phyloP scores from a whole-genome alignment of 2,329 filamentous ascomycete species.

The Didymosphaeria variabile region DNA sequence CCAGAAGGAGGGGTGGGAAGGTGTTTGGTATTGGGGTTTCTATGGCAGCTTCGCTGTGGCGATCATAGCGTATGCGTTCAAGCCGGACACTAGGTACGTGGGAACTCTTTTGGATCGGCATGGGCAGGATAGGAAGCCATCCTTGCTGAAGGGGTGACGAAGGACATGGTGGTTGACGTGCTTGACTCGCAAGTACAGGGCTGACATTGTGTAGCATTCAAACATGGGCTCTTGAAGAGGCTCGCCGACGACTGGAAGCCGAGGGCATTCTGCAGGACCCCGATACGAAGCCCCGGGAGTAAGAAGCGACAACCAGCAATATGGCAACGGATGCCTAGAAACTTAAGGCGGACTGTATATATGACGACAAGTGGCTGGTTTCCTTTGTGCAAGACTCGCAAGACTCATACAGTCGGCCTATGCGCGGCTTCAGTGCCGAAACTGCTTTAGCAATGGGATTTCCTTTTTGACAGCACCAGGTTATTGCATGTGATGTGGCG shows the following conservation, averaged over 20 bases:
- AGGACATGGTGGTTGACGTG: conserved; percentile 1
- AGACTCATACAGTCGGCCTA: conserved; percentile 24
- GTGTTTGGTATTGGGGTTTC: conserved; percentile 83
- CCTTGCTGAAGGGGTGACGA: background rate
- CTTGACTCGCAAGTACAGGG: background rate
- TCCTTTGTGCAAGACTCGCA: conserved; percentile 21
- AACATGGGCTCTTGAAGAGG: conserved; percentile 98
- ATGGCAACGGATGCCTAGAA: background rate
- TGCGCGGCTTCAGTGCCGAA: conserved; percentile 19
- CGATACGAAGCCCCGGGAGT: conserved; percentile 59
- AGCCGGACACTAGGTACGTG: conserved; percentile 98
- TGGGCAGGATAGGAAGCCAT: background rate
- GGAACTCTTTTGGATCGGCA: background rate
- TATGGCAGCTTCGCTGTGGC: conserved; percentile 78
- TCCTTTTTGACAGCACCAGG: background rate
- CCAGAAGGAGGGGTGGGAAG: conserved; percentile 97
- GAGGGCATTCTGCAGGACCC: conserved; percentile 93
- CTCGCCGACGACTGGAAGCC: conserved; percentile 89
- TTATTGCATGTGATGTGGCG: background rate
- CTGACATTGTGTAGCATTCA: conserved; percentile 76
- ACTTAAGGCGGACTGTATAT: conserved; percentile 21
- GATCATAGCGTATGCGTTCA: conserved; percentile 87
- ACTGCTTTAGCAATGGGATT: conserved; percentile 21
- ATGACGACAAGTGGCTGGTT: conserved; percentile 20
- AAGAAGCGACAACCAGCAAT: conserved; percentile 13